phyloP scores from a whole-genome alignment of 306 rosid species.

The Luffa aegyptiaca region DNA sequence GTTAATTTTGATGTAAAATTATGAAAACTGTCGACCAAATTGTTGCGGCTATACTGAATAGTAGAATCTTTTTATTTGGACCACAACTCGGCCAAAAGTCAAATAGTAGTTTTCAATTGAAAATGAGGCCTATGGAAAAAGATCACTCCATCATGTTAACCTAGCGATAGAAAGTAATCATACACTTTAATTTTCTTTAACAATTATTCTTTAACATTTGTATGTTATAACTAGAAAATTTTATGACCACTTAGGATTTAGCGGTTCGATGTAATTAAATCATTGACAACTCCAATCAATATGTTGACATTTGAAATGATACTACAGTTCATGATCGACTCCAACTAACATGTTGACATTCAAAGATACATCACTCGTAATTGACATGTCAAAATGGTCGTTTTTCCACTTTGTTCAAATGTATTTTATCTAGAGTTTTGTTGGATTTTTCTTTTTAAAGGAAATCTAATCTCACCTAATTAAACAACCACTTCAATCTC shows the following conservation, averaged over 20 bases:
- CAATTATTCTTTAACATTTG: not conserved
- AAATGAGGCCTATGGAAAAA: not conserved
- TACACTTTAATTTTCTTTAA: not conserved
- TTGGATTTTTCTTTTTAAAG: too few relatives aligned
- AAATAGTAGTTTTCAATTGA: not conserved
- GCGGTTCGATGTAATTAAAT: not conserved
- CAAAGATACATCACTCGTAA: not conserved
- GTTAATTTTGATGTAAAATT: too few relatives aligned
- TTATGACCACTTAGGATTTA: not conserved
- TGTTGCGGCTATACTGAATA: not conserved
- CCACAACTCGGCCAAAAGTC: not conserved
- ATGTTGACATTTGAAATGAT: not conserved
- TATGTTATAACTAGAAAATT: not conserved
- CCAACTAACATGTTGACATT: not conserved
- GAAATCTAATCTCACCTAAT: too few relatives aligned
- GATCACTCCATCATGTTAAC: not conserved
- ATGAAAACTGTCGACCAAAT: not conserved
- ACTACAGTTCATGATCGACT: not conserved
- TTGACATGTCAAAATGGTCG: too few relatives aligned
- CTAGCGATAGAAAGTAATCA: not conserved
- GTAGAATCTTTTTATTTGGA: not conserved
- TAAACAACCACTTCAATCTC: not conserved
- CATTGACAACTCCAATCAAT: not conserved
- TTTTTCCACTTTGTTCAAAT: too few relatives aligned
- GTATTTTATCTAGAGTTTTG: not conserved